Evolutionary conservation across 31 red algal genomes (phyloP).

Genomic region (Endocladia muricata): DNA sequence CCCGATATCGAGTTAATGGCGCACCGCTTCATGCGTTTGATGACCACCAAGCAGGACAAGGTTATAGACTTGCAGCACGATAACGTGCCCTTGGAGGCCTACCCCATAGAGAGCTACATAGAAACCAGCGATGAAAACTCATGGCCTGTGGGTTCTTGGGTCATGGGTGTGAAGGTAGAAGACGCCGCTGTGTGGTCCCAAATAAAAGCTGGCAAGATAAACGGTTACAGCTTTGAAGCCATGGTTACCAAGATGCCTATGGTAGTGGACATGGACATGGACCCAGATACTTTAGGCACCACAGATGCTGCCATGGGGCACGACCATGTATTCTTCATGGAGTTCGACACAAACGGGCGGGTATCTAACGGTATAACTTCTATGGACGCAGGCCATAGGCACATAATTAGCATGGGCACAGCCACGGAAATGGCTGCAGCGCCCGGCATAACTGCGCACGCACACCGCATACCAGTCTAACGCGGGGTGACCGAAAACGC

Average conservation of each 20-base stretch:
- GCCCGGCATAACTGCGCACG: no score
- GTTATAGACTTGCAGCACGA: not conserved
- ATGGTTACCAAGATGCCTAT: not conserved
- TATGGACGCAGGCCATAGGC: no score
- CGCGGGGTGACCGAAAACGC: no score
- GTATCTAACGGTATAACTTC: no score
- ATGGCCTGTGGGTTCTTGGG: not conserved
- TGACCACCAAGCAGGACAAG: not conserved
- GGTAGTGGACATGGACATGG: no score
- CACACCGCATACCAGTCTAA: no score
- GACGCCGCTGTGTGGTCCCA: not conserved
- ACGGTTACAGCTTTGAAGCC: not conserved
- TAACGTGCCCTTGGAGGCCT: not conserved
- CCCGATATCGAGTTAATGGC: not conserved
- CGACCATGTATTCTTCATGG: no score
- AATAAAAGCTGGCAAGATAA: constrained; percentile 1
- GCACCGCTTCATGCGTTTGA: not conserved
- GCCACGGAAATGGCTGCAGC: no score
- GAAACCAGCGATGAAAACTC: not conserved
- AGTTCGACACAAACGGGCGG: no score
- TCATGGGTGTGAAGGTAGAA: not conserved
- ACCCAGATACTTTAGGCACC: no score
- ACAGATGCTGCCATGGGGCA: no score
- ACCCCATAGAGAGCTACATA: constrained; percentile 7
- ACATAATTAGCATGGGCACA: no score